Base-by-base conservation (phyloP, 495 filamentous ascomycete species). In the Chaetomium cochliodes region DNA sequence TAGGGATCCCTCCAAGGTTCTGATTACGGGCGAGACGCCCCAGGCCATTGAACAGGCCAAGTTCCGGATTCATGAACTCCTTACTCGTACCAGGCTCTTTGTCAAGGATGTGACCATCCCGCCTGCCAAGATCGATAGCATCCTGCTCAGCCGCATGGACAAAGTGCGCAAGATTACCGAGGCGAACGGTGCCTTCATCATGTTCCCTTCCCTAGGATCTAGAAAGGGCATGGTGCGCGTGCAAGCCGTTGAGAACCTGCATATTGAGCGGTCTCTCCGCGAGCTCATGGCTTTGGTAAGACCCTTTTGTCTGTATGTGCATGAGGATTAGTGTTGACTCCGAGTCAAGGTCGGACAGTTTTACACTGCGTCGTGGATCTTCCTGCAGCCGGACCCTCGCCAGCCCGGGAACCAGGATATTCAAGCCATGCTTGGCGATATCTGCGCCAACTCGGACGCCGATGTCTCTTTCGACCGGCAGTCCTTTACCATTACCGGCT, bases 131-230 rank as follows among this genome's bases (percentile, higher is more conserved):
- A 90, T 97, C 56, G 94, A 98, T 75, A 93, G 89, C 73, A 92
- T 98, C 65, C 72, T 98, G 55, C 87, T 98, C 20, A 88, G 90
- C 60, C 90, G 96, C 15, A 82, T 98, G 72, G 93, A 98, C 75
- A 97, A 98, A 73, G 91, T 97, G 37, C 88, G 92, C 64, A 97
- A 96, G 83, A 96, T 98, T 54, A 96, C 96, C 82, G 94, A 98
- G 73, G 87, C 88, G 58, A 98, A 98, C 72, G 93, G 93, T 11
- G 92, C 93, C 7, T 96, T 92, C 76, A 89, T 98, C 66, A 85
- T 96, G 62, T 90, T 98, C 60, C 93, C 93, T 5, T 84, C 87
- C 23, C 83, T 98, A 42, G 94, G 91, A 22, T 90, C 90, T 61
- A 87, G 91, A 70, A 87, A 88, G 20, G 88, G 85, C 57, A 76